Conservation (phyloP, 225 moss, liverwort and hornwort genomes). For the Anthoceros angustus region DNA sequence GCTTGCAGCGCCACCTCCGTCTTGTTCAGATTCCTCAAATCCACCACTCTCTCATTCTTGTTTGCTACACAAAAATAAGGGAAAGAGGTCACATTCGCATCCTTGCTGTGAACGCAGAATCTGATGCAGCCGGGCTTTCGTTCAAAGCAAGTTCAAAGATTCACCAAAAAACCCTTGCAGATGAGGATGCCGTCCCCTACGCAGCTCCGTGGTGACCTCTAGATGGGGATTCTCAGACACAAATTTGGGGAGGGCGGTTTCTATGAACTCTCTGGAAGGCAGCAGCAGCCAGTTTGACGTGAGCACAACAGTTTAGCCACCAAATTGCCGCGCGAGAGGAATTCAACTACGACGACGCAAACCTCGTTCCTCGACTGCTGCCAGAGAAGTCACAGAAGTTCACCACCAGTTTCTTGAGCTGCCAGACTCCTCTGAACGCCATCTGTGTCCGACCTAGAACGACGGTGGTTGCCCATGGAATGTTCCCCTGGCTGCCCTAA, state of each 20-base stretch:
- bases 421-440: conserved; percentile 97
- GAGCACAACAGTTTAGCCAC: not conserved
- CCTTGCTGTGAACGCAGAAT: conserved; percentile 6
- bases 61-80: conserved; percentile 40
- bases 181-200: conserved; percentile 64
- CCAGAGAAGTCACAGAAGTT: conserved; percentile 83
- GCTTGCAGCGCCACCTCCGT: conserved; percentile 58
- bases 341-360: not conserved
- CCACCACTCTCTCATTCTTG: conserved; percentile 81
- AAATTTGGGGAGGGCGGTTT: conserved; percentile 42
- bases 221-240: conserved; percentile 66
- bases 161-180: conserved; percentile 64
- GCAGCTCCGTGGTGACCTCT: conserved; percentile 44
- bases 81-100: not conserved
- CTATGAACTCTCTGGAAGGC: conserved; percentile 56
- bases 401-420: conserved; percentile 78
- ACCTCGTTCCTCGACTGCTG: conserved; percentile 83
- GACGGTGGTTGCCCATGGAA: not conserved
- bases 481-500: not conserved
- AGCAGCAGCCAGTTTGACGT: not conserved
- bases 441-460: conserved; percentile 12
- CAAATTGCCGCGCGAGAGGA: not conserved
- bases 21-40: conserved; percentile 54
- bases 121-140: not conserved
- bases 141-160: not conserved